Conservation (phyloP, 768 basidiomycete species). For the Rhodotorula graminis region DNA sequence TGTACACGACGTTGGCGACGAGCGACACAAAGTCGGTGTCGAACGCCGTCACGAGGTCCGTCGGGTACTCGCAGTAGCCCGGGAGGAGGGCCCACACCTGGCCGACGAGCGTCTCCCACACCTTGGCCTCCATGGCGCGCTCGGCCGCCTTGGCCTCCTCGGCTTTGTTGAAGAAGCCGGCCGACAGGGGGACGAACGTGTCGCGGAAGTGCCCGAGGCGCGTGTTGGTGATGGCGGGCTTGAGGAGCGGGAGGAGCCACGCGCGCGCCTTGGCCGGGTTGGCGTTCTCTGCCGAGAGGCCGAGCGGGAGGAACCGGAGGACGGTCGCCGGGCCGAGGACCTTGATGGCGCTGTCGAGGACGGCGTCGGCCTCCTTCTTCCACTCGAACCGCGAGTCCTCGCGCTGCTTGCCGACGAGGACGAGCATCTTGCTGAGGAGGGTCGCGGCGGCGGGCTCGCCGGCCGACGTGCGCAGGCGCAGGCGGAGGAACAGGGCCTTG, state of each 20-base stretch:
- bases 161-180: slow-evolving; percentile 81
- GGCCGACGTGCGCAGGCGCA: slow-evolving; percentile 53
- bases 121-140: slow-evolving; percentile 68
- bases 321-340: slow-evolving; percentile 78
- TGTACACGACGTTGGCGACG: slow-evolving; percentile 88
- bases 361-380: slow-evolving; percentile 77
- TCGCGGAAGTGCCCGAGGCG: slow-evolving; percentile 77
- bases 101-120: slow-evolving; percentile 87
- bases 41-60: slow-evolving; percentile 72
- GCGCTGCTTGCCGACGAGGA: slow-evolving; percentile 67
- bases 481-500: slow-evolving; percentile 62
- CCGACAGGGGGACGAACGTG: slow-evolving; percentile 89
- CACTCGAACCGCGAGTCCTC: slow-evolving; percentile 78
- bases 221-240: slow-evolving; percentile 66
- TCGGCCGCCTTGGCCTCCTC: slow-evolving; percentile 61
- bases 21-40: slow-evolving; percentile 74
- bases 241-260: slow-evolving; percentile 80
- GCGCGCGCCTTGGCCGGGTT: slow-evolving; percentile 54
- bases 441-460: slow-evolving; percentile 40
- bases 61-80: slow-evolving; percentile 78
- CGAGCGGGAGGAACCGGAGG: slow-evolving; percentile 70
- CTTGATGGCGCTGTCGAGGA: slow-evolving; percentile 73
- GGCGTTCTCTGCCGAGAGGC: slow-evolving; percentile 70
- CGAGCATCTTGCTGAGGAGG: slow-evolving; percentile 59
- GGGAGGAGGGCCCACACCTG: slow-evolving; percentile 90